Evolutionary conservation across 176 grass and related monocot genomes (phyloP).

Genomic region (Paspalum vaginatum): DNA sequence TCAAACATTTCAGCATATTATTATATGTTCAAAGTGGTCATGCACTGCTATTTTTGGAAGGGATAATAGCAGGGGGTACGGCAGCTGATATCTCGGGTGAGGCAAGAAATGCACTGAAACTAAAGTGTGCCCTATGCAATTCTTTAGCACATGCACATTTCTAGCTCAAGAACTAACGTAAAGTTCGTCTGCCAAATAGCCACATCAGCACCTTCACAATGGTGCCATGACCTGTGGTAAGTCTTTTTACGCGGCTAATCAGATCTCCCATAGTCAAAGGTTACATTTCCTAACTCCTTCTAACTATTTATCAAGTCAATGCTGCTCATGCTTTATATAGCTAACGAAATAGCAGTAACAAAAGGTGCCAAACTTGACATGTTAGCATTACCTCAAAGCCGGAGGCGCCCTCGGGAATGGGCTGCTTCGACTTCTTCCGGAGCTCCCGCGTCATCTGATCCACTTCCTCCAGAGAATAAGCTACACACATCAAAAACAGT

Average conservation of each 20-base stretch:
- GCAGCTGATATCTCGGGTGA: background rate
- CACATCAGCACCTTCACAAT: background rate
- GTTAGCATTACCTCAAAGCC: slow-evolving; percentile 53
- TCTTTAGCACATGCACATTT: slow-evolving; percentile 9
- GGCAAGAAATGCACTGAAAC: background rate
- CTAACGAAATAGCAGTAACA: background rate
- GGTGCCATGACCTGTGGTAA: background rate
- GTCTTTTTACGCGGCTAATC: background rate
- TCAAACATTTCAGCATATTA: slow-evolving; percentile 14
- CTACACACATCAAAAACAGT: slow-evolving; percentile 38
- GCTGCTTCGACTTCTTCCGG: slow-evolving; percentile 44
- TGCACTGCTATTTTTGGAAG: background rate
- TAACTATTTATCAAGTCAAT: background rate
- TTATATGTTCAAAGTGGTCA: background rate
- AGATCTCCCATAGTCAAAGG: background rate
- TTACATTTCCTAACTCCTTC: background rate
- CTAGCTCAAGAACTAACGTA: background rate
- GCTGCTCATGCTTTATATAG: background rate
- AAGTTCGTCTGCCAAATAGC: background rate
- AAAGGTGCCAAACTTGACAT: slow-evolving; percentile 13
- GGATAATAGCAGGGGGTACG: background rate
- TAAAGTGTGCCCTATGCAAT: slow-evolving; percentile 8
- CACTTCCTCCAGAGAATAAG: slow-evolving; percentile 76
- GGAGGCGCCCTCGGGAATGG: slow-evolving; percentile 44
- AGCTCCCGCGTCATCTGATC: slow-evolving; percentile 72